Conservation (phyloP, 306 rosid species). For the Prunus armeniaca region DNA sequence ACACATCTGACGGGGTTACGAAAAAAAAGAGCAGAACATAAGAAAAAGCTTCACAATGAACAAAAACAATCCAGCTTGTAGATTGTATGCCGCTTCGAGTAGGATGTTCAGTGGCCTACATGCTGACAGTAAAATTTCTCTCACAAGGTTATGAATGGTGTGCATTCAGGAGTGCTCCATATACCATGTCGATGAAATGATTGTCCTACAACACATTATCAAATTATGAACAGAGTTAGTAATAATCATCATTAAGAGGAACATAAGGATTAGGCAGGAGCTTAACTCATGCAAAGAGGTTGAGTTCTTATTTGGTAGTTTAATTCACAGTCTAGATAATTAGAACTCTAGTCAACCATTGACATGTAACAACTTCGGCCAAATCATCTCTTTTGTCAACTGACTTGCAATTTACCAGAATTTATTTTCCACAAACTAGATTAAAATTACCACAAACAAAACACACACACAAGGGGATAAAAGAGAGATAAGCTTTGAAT, state of each 20-base stretch:
- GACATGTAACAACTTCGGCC: neutral
- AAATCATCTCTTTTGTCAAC: neutral
- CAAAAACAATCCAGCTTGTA: neutral
- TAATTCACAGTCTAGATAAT: too few species aligned
- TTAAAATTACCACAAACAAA: neutral
- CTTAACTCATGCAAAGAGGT: neutral
- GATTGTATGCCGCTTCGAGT: neutral
- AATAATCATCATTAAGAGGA: neutral
- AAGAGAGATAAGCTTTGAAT: neutral
- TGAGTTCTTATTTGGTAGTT: neutral
- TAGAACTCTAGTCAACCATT: neutral
- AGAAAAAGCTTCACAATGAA: neutral
- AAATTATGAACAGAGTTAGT: neutral
- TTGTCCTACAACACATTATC: conserved; percentile 50
- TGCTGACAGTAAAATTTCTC: neutral
- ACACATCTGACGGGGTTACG: neutral
- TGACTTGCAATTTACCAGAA: neutral
- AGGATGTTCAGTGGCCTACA: neutral
- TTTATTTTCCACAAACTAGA: neutral
- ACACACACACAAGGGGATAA: neutral
- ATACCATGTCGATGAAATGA: conserved; percentile 75
- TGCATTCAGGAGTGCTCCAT: conserved; percentile 56
- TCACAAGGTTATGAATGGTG: conserved; percentile 29
- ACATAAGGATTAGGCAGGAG: neutral
- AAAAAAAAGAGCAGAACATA: neutral